Percentiles rank a stretch among this genome's conserved stretches.
These are phyloP conservation scores for Lentinus brumalis DNA, from an alignment of 768 basidiomycete genomes.

Conservation along the genomic window DNA sequence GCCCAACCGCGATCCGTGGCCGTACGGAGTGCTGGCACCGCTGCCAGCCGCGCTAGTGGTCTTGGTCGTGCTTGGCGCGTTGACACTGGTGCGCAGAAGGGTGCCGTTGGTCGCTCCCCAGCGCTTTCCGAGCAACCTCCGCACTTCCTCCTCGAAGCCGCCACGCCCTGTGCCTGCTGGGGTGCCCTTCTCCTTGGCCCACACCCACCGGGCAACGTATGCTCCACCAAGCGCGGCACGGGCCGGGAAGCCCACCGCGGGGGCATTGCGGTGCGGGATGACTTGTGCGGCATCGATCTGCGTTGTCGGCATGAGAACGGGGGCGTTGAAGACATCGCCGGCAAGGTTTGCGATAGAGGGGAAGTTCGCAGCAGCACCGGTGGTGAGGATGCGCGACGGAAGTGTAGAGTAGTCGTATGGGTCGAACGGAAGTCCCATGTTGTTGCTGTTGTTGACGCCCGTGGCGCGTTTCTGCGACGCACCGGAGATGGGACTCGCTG, in stretches of 20 bases:
- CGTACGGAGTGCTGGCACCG: slow-evolving; percentile 70
- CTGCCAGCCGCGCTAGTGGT: slow-evolving; percentile 58
- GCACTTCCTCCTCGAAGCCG: slow-evolving; percentile 81
- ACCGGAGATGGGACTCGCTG: slow-evolving; percentile 25
- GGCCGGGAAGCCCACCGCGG: slow-evolving; percentile 66
- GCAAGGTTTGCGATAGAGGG: slow-evolving; percentile 79
- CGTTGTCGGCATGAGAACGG: slow-evolving; percentile 71
- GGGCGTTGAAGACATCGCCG: slow-evolving; percentile 82
- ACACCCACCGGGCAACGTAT: slow-evolving; percentile 84
- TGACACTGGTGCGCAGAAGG: slow-evolving; percentile 61
- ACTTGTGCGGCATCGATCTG: slow-evolving; percentile 80
- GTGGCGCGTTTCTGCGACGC: slow-evolving; percentile 20
- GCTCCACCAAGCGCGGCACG: slow-evolving; percentile 74
- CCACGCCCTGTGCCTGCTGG: slow-evolving; percentile 46
- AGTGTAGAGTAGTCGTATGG: slow-evolving; percentile 72
- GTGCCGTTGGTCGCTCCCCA: slow-evolving; percentile 70
- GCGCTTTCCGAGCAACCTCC: slow-evolving; percentile 67
- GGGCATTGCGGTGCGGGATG: slow-evolving; percentile 72
- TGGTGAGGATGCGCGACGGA: slow-evolving; percentile 66
- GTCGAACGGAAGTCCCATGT: slow-evolving; percentile 72
- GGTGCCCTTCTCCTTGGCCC: slow-evolving; percentile 62
- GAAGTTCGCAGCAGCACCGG: slow-evolving; percentile 84
- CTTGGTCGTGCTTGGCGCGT: slow-evolving; percentile 34
- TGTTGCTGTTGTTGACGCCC: slow-evolving; percentile 35
- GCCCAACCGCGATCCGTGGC: slow-evolving; percentile 50